Conservation (phyloP, 768 basidiomycete species). For the Lepiota brunneoincarnata region DNA sequence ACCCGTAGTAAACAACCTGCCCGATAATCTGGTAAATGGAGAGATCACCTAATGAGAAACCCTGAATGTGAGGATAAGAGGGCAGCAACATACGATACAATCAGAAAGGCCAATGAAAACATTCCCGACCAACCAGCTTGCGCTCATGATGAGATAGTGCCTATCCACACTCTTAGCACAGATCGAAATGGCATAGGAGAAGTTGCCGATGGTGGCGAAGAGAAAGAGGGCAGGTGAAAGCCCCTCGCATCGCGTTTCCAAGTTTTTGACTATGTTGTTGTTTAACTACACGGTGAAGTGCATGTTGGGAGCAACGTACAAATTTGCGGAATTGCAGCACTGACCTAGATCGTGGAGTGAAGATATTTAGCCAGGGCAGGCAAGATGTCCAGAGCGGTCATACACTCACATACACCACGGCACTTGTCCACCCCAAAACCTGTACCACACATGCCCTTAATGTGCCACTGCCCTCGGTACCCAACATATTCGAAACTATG, state of each 20-base stretch:
- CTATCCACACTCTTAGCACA: slow-evolving; percentile 65
- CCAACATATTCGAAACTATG: slow-evolving; percentile 24
- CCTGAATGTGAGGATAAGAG: not conserved
- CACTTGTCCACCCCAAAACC: slow-evolving; percentile 83
- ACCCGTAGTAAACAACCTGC: slow-evolving; percentile 10
- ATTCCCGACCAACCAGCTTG: slow-evolving; percentile 64
- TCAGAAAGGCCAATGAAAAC: not conserved
- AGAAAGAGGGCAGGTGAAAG: slow-evolving; percentile 88
- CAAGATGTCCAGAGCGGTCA: slow-evolving; percentile 12
- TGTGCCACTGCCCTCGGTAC: slow-evolving; percentile 18
- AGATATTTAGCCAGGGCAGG: slow-evolving; percentile 11
- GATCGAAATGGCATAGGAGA: slow-evolving; percentile 81
- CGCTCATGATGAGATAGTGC: slow-evolving; percentile 77
- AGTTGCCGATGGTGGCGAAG: slow-evolving; percentile 87
- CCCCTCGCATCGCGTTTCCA: slow-evolving; percentile 86
- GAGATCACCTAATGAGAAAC: not conserved
- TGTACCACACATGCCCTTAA: slow-evolving; percentile 61
- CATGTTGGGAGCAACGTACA: slow-evolving; percentile 5
- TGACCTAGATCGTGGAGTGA: slow-evolving; percentile 39
- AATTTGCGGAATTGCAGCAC: slow-evolving; percentile 82
- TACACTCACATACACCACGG: slow-evolving; percentile 73
- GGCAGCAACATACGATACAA: not conserved
- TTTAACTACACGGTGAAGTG: slow-evolving; percentile 14
- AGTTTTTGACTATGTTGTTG: slow-evolving; percentile 75
- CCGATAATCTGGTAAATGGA: slow-evolving; percentile 2